Conservation (phyloP, 108 stramenopile genomes). For the Skeletonema marinoi region DNA sequence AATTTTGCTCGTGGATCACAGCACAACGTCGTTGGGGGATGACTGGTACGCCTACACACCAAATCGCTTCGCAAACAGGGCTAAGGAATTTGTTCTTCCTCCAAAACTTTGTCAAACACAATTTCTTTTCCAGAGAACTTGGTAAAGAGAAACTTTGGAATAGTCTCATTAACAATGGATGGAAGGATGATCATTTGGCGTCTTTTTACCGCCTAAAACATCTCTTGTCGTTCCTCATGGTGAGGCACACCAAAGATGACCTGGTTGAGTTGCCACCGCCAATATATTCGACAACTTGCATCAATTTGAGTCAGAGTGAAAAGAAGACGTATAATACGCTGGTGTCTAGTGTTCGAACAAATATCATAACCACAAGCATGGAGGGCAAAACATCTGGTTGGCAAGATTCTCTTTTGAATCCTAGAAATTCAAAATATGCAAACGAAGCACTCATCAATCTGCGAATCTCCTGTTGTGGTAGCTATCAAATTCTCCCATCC, state of each 20-base stretch:
- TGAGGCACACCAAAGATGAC: constrained; percentile 80
- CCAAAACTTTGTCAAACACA: constrained; percentile 69
- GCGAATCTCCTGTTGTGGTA: constrained; percentile 79
- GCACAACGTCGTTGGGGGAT: constrained; percentile 80
- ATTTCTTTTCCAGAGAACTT: constrained; percentile 57
- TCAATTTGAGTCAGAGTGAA: constrained; percentile 66
- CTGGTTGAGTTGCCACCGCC: constrained; percentile 70
- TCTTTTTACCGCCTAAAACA: constrained; percentile 68
- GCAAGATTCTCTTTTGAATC: constrained; percentile 84
- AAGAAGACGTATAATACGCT: constrained; percentile 78
- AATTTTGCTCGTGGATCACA: constrained; percentile 77
- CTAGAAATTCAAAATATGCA: constrained; percentile 65
- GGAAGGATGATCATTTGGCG: constrained; percentile 56
- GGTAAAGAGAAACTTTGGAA: constrained; percentile 69
- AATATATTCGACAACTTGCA: constrained; percentile 26
- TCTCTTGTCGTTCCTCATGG: constrained; percentile 73
- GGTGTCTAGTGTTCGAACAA: constrained; percentile 69
- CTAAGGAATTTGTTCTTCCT: constrained; percentile 61
- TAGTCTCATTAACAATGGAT: constrained; percentile 48
- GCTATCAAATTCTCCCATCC: constrained; percentile 46
- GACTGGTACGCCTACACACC: constrained; percentile 88
- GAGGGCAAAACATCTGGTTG: constrained; percentile 75
- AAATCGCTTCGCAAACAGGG: constrained; percentile 53
- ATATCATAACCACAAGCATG: constrained; percentile 75
- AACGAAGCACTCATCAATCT: constrained; percentile 66